phyloP scores from a whole-genome alignment of 2,329 filamentous ascomycete species.

The Apiospora sp. region DNA sequence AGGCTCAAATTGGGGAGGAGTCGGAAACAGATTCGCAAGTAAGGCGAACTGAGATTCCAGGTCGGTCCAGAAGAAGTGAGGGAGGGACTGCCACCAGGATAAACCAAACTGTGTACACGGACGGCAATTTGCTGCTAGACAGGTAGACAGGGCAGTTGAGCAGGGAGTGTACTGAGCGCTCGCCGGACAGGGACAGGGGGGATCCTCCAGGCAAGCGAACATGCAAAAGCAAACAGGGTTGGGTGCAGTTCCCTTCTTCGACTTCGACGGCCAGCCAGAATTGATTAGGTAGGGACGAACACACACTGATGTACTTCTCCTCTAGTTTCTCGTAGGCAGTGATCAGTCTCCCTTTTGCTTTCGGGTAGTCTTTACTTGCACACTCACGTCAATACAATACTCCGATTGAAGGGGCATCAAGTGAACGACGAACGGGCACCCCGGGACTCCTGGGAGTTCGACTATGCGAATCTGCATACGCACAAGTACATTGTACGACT shows the following conservation, averaged over 20 bases:
- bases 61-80: slow-evolving; percentile 15
- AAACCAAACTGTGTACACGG: slow-evolving; percentile 10
- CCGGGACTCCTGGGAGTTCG: neutral
- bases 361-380: neutral
- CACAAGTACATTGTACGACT: slow-evolving; percentile 21
- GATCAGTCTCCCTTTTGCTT: neutral
- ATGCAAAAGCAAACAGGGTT: slow-evolving; percentile 19
- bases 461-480: neutral
- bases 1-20: slow-evolving; percentile 13
- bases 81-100: slow-evolving; percentile 17
- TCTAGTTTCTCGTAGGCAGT: neutral
- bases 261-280: neutral
- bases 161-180: neutral
- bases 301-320: neutral
- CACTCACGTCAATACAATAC: neutral
- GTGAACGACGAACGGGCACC: neutral
- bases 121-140: slow-evolving; percentile 18
- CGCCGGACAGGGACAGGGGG: neutral
- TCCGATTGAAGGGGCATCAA: neutral
- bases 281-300: neutral
- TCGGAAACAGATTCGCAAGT: neutral
- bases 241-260: neutral
- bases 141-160: slow-evolving; percentile 11
- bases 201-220: slow-evolving; percentile 12
- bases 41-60: slow-evolving; percentile 8